These are phyloP conservation scores for Chrysoporthe deuterocubensis DNA, from an alignment of 2,329 filamentous ascomycete species.

Conservation along the genomic window DNA sequence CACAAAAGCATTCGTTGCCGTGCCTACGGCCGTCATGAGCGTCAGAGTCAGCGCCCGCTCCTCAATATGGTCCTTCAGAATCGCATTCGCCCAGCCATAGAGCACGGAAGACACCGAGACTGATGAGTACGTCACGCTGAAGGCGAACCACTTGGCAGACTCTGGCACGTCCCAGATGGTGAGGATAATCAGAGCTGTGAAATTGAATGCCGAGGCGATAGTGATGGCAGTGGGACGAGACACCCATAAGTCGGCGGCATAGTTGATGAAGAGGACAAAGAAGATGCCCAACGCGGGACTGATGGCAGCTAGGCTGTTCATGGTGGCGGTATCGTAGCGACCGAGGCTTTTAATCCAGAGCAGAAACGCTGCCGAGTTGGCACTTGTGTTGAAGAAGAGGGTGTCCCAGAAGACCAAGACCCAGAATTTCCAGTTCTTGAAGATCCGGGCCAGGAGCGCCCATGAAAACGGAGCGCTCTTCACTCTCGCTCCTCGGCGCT, in stretches of 20 bases:
- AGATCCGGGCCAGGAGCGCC: conserved; percentile 39
- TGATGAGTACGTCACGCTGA: conserved; percentile 52
- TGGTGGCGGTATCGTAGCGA: conserved; percentile 48
- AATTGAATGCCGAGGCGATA: conserved; percentile 53
- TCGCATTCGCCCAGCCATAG: conserved; percentile 60
- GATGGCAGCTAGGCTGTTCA: conserved; percentile 58
- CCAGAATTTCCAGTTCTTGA: conserved; percentile 53
- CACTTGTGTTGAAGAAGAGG: conserved; percentile 61
- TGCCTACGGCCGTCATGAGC: conserved; percentile 55
- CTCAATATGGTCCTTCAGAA: conserved; percentile 48
- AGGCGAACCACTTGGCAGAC: conserved; percentile 58
- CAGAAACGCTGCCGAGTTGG: conserved; percentile 52
- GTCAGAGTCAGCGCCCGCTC: conserved; percentile 55
- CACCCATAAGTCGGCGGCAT: conserved; percentile 56
- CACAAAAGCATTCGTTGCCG: conserved; percentile 61
- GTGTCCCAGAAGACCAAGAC: conserved; percentile 54
- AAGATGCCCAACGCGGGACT: conserved; percentile 61
- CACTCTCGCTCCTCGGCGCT: conserved; percentile 26
- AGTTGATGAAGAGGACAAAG: conserved; percentile 57
- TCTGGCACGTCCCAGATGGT: conserved; percentile 62
- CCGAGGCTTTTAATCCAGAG: conserved; percentile 63
- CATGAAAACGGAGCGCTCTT: conserved; percentile 34
- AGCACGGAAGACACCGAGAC: conserved; percentile 58
- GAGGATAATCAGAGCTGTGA: conserved; percentile 57
- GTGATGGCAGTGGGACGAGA: conserved; percentile 60